These are phyloP conservation scores for Diutina sp. DNA, from an alignment of 1,139 yeast genomes.

Conservation along the genomic window DNA sequence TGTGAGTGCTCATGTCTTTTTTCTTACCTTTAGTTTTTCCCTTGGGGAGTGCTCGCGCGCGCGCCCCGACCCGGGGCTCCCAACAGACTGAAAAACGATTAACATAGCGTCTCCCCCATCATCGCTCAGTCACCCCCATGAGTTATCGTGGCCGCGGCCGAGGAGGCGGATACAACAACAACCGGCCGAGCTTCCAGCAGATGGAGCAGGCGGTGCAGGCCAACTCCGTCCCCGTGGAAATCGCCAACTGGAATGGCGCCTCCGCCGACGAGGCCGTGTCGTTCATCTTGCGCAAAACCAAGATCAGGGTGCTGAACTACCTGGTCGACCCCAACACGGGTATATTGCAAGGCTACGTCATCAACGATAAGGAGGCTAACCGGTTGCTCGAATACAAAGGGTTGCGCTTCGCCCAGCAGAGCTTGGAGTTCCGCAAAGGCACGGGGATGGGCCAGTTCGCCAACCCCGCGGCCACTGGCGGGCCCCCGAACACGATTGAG, in stretches of 20 bases:
- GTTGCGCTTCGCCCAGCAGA: conserved; percentile 67
- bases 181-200: conserved; percentile 11
- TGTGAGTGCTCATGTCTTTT: not conserved
- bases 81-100: not conserved
- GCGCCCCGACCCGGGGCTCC: not conserved
- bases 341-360: conserved; percentile 48
- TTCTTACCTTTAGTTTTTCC: not conserved
- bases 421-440: conserved; percentile 38
- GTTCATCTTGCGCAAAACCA: conserved; percentile 59
- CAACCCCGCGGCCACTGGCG: conserved; percentile 7
- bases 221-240: conserved; percentile 32
- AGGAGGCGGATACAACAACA: conserved; percentile 17
- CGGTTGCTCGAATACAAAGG: conserved; percentile 56
- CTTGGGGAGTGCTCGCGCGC: not conserved
- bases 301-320: conserved; percentile 38
- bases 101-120: not conserved
- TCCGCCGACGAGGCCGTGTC: conserved; percentile 52
- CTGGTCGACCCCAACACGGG: conserved; percentile 28
- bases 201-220: conserved; percentile 20
- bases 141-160: conserved; percentile 36
- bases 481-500: conserved; percentile 31
- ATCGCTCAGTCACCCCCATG: conserved; percentile 10
- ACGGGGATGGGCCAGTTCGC: not conserved
- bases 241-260: conserved; percentile 78
- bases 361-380: conserved; percentile 40